These are phyloP conservation scores for Acanthamoeba triangularis DNA, from an alignment of 208 protist species.

Conservation along the genomic window DNA sequence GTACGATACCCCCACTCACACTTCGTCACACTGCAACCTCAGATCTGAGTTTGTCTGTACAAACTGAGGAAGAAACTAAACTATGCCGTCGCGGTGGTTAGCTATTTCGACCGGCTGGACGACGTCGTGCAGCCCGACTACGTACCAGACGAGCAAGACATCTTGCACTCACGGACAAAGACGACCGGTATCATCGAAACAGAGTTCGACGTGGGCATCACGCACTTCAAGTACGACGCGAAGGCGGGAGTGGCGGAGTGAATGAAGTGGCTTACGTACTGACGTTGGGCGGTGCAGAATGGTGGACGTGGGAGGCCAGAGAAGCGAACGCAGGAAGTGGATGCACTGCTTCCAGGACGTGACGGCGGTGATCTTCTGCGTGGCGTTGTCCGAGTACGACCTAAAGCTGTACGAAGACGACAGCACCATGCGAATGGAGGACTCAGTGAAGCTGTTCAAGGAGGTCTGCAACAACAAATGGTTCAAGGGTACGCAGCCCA, in stretches of 20 bases:
- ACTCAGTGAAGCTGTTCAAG: conserved; percentile 91
- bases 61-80: neutral
- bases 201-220: conserved; percentile 88
- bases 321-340: conserved; percentile 92
- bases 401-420: conserved; percentile 92
- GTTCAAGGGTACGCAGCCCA: conserved; percentile 88
- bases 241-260: no score
- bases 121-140: conserved; percentile 85
- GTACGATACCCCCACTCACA: conserved; percentile 76
- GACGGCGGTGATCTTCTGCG: conserved; percentile 91
- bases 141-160: conserved; percentile 91
- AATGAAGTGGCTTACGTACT: neutral
- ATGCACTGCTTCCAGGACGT: conserved; percentile 94
- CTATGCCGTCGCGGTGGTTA: neutral
- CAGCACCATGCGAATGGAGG: conserved; percentile 89
- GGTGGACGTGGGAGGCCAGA: conserved; percentile 94
- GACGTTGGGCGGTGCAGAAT: conserved; percentile 89
- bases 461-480: conserved; percentile 92
- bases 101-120: conserved; percentile 91
- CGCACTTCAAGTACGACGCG: conserved; percentile 85
- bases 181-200: conserved; percentile 91
- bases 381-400: conserved; percentile 90
- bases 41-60: no score
- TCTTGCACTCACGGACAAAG: conserved; percentile 89
- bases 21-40: neutral